Conservation (phyloP, 352 stramenopile genomes). For the Phytophthora ohioensis region DNA sequence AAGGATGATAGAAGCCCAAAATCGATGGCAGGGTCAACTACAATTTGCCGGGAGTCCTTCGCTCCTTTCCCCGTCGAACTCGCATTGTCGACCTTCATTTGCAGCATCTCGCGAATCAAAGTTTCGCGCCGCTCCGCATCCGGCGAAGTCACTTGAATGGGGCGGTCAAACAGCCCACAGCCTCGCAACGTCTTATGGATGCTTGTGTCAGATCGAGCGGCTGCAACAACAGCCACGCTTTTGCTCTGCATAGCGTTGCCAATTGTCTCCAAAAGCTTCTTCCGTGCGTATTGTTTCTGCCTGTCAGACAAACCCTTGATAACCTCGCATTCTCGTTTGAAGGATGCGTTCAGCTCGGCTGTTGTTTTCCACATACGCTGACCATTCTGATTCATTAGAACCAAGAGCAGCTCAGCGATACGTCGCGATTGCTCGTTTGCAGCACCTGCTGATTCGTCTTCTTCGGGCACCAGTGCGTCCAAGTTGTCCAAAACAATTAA, state of each 20-base stretch:
- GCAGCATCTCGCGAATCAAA: slow-evolving; percentile 69
- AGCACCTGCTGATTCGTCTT: slow-evolving; percentile 74
- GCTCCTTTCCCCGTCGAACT: slow-evolving; percentile 31
- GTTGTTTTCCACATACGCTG: slow-evolving; percentile 72
- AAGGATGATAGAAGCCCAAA: slow-evolving; percentile 66
- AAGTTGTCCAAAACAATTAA: slow-evolving; percentile 87
- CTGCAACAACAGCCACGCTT: slow-evolving; percentile 71
- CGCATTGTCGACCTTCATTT: slow-evolving; percentile 51
- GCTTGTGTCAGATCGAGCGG: slow-evolving; percentile 63
- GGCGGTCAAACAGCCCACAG: slow-evolving; percentile 75
- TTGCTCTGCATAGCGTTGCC: slow-evolving; percentile 71
- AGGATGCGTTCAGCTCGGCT: slow-evolving; percentile 62
- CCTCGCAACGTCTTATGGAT: slow-evolving; percentile 73
- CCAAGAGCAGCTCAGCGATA: slow-evolving; percentile 82
- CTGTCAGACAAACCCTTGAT: slow-evolving; percentile 33
- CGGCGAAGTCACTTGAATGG: slow-evolving; percentile 63
- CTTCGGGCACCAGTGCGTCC: slow-evolving; percentile 81
- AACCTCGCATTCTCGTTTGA: slow-evolving; percentile 47
- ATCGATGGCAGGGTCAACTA: slow-evolving; percentile 67
- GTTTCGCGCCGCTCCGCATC: slow-evolving; percentile 72
- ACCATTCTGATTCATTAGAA: slow-evolving; percentile 59
- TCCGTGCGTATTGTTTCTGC: slow-evolving; percentile 28
- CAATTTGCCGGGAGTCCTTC: slow-evolving; percentile 18
- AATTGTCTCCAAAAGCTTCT: slow-evolving; percentile 56
- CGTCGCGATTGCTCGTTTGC: slow-evolving; percentile 88